Evolutionary conservation across 179 eudicot species (phyloP), one percentile per base, ranked within the genome.

Genomic region (Gypsophila paniculata): DNA sequence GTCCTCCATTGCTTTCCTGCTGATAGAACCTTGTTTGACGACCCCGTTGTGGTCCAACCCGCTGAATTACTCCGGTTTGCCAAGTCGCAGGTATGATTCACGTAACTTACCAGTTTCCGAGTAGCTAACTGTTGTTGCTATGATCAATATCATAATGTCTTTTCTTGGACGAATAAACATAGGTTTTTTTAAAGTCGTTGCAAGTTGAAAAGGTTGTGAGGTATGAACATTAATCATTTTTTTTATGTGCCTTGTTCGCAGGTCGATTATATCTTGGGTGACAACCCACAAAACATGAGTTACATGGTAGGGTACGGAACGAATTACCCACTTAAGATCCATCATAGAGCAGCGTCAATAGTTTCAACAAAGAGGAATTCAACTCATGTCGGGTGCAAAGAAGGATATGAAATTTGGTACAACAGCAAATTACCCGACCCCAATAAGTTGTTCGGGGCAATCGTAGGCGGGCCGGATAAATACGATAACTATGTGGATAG

Each of bases 261-360:
- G 96, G 89, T 82, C 23, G 83, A 90, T 72, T 90, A 88, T 70
- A 78, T 90, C 53, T 73, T 90, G 53, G 96, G 96, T 12, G 68
- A 82, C 59, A 90, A 90, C 65, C 96, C 91, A 5, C 72, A 64
- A 70, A 69, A 57, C 10, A 78, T 74, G 76, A 88, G 93, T 80
- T 90, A 85, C 76, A 84, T 90, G 71, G 88, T 90, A 3, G 96
- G 96, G 17, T 82, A 72, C 19, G 93, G 93, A 26, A 58, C 74
- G 26, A 84, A 81, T 15, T 88, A 82, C 62, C 88, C 96, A 21
- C 82, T 78, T 32, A 72, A 70, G 23, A 83, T 88, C 1, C 96
- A 90, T 72, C 96, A 90, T 21, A 85, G 96, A 76, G 96, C 87
- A 10, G 81, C 96, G 48, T 86, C 96, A 4, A 88, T 90, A 34